These are phyloP conservation scores for Lotmaria passim DNA, from an alignment of 208 protist genomes.

Conservation along the genomic window DNA sequence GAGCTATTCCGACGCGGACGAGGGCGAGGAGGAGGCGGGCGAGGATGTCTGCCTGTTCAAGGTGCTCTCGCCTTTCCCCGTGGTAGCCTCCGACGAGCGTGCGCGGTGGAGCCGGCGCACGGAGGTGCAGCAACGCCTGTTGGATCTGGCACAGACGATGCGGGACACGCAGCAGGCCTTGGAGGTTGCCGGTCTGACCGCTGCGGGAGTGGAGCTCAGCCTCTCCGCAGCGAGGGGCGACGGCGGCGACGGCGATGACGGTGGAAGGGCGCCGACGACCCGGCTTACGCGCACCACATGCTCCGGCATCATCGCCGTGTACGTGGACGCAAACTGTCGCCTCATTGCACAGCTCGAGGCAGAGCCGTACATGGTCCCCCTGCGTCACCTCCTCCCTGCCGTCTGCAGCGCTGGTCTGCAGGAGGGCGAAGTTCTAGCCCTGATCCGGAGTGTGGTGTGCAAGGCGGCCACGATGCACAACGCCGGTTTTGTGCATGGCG, in stretches of 20 bases:
- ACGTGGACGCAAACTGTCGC: constrained; percentile 64
- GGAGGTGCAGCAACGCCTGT: constrained; percentile 21
- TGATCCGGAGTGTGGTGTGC: constrained; percentile 59
- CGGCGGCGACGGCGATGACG: no score
- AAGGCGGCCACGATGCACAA: constrained; percentile 59
- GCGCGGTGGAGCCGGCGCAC: constrained; percentile 24
- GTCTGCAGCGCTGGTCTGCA: constrained; percentile 36
- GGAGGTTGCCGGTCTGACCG: constrained; percentile 27
- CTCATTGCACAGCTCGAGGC: constrained; percentile 71
- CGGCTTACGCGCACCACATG: constrained; percentile 36
- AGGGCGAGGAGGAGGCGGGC: constrained; percentile 1
- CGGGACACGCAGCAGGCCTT: constrained; percentile 27
- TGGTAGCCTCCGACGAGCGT: constrained; percentile 12
- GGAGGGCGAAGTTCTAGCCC: constrained; percentile 43
- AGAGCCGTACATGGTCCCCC: constrained; percentile 53
- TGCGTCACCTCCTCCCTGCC: constrained; percentile 68
- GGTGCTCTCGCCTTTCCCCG: constrained; percentile 31
- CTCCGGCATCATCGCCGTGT: constrained; percentile 50
- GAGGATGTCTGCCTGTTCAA: constrained; percentile 33
- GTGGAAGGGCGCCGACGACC: no score
- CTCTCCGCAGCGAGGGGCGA: neutral
- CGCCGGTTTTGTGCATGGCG: constrained; percentile 69
- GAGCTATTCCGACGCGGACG: constrained; percentile 1
- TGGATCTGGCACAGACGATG: constrained; percentile 30
- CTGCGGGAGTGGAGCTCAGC: constrained; percentile 4